Evolutionary conservation across 306 rosid species (phyloP).

Genomic region (Potentilla sterilis): DNA sequence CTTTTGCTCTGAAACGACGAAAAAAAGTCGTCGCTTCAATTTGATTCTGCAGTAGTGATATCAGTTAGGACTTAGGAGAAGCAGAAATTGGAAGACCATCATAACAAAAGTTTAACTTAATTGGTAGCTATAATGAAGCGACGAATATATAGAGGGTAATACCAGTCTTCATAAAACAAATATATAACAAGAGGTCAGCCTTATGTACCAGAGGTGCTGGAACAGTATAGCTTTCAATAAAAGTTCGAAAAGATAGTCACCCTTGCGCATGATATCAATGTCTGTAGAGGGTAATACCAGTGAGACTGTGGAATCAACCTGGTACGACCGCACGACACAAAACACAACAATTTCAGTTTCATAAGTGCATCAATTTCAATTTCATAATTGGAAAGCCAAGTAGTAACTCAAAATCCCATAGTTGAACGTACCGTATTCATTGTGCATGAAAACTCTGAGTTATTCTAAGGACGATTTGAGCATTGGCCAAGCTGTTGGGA

Average conservation of each 20-base stretch:
- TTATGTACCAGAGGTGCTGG: not conserved
- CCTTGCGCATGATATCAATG: not conserved
- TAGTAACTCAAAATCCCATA: not conserved
- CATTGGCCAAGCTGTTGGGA: constrained; percentile 2
- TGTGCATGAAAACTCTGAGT: not conserved
- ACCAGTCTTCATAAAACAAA: no score
- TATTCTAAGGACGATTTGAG: not conserved
- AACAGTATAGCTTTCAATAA: not conserved
- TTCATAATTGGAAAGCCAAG: not conserved
- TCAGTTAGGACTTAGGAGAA: no score
- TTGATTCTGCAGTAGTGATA: no score
- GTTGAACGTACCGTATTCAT: not conserved
- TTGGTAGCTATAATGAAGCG: no score
- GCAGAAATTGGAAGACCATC: no score
- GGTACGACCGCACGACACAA: not conserved
- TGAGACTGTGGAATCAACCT: not conserved
- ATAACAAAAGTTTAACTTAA: no score
- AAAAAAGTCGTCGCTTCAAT: no score
- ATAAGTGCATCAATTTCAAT: not conserved
- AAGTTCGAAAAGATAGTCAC: not conserved
- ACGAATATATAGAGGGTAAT: no score
- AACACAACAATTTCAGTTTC: not conserved
- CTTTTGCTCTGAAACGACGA: no score
- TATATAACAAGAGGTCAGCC: not conserved
- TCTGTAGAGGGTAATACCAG: not conserved